These are phyloP conservation scores for Sarcodon sp. DNA, from an alignment of 768 basidiomycete species.

Conservation along the genomic window DNA sequence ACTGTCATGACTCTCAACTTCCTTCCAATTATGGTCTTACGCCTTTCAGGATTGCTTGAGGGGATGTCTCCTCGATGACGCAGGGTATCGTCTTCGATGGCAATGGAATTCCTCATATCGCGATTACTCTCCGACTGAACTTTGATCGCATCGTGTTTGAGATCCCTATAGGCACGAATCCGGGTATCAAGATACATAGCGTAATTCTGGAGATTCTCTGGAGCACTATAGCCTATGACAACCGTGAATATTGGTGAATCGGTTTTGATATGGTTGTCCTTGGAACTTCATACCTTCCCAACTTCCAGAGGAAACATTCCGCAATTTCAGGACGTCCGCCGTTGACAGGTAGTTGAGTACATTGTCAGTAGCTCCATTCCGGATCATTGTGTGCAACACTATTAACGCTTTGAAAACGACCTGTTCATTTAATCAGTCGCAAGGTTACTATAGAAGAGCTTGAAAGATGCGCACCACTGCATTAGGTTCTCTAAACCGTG, in stretches of 20 bases:
- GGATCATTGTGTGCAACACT: conserved; percentile 92
- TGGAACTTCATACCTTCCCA: conserved; percentile 65
- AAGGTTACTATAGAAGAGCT: neutral
- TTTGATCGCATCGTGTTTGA: conserved; percentile 89
- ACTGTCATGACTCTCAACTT: conserved; percentile 88
- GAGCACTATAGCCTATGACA: conserved; percentile 63
- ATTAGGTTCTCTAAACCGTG: conserved; percentile 85
- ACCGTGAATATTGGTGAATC: neutral
- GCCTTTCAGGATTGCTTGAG: conserved; percentile 22
- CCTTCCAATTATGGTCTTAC: conserved; percentile 70
- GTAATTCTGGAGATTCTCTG: conserved; percentile 80
- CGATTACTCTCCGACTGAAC: conserved; percentile 92
- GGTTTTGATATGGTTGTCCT: neutral
- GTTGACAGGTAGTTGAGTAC: conserved; percentile 74
- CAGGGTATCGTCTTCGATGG: conserved; percentile 41
- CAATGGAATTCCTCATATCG: conserved; percentile 56
- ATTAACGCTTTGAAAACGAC: conserved; percentile 97
- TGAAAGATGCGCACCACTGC: conserved; percentile 50
- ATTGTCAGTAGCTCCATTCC: conserved; percentile 93
- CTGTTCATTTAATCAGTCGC: conserved; percentile 25
- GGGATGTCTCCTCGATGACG: conserved; percentile 10
- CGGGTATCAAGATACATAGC: conserved; percentile 82
- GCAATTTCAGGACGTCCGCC: conserved; percentile 68
- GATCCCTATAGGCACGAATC: conserved; percentile 76
- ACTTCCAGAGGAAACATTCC: conserved; percentile 65